These are phyloP conservation scores for Cucumis hystrix DNA, from an alignment of 306 rosid genomes.

Conservation along the genomic window DNA sequence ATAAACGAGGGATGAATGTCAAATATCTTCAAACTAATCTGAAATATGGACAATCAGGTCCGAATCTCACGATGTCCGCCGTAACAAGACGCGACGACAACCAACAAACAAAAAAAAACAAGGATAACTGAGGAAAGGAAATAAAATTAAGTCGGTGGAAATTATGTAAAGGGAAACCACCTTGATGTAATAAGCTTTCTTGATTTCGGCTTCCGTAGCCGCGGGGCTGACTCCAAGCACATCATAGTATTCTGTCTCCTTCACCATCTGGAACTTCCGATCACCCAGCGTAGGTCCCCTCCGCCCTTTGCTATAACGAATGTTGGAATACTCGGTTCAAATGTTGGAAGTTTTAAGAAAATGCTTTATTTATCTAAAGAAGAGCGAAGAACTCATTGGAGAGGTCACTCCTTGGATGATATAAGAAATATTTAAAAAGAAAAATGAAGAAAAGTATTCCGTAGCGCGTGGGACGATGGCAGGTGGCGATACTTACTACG, in stretches of 20 bases:
- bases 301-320: neutral
- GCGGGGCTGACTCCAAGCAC: slow-evolving; percentile 78
- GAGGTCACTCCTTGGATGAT: neutral
- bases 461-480: neutral
- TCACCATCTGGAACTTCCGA: slow-evolving; percentile 49
- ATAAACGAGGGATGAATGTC: neutral
- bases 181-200: slow-evolving; percentile 96
- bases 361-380: neutral
- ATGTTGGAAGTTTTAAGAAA: neutral
- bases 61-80: neutral
- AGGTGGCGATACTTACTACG: neutral
- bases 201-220: slow-evolving; percentile 88
- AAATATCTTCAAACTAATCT: neutral
- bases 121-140: neutral
- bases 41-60: neutral
- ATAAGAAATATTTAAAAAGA: neutral
- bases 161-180: slow-evolving; percentile 17
- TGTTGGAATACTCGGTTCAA: neutral
- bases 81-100: neutral
- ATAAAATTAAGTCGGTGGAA: neutral
- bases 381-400: neutral
- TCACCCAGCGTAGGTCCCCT: neutral
- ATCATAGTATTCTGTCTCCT: slow-evolving; percentile 92
- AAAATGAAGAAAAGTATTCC: neutral
- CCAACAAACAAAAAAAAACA: neutral